Base-by-base conservation (phyloP, 169 alveolate species). In the Plasmodium gallinaceum region DNA sequence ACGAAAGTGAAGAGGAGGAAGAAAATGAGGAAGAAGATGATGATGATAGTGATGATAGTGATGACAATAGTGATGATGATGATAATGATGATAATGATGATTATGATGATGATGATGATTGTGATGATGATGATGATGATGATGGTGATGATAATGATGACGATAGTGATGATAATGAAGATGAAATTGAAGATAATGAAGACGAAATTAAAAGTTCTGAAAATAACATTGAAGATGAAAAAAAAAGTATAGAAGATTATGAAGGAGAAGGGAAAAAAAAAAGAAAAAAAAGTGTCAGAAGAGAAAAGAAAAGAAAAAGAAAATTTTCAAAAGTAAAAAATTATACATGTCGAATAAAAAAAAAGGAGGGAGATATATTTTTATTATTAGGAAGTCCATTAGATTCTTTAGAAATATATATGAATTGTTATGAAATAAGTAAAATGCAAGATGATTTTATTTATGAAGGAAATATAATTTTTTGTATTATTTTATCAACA, bases 281-380 rank as follows among this genome's bases (percentile, higher is more conserved):
- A 22, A 48, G 10, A 24, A 42, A 43, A 42, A 64, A 52, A 18
- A 54, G 20, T 9, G 8, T 3, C 71, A 37, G n/a, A 10, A 14
- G 3, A 12, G 51, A 46, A n/a, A 39, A 20, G 26, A 37, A 58
- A 16, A 62, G 51, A 32, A 70, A 48, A 26, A 46, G 22, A 22
- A 46, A 18, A 8, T 16, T 70, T 2, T 70, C 14, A 3, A 69
- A 60, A 10, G 51, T 6, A 7, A 39, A 45, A 2, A 86, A 52
- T 22, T 16, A 52, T 60, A 45, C 12, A 71, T 86, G 45, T 45
- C 20, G 60, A 62, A 58, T 26, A 14, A 71, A 42, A 52, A 86
- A 86, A 32, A 86, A 52, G 22, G 70, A 70, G 71, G 92, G 92
- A 9, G 92, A 86, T 66, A 64, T 86, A 42, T 86, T 42, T 86